Percentiles rank a stretch among this genome's conserved stretches.
These are phyloP conservation scores for Trichophyton equinum DNA, from an alignment of 2,329 filamentous ascomycete genomes.

Conservation along the genomic window DNA sequence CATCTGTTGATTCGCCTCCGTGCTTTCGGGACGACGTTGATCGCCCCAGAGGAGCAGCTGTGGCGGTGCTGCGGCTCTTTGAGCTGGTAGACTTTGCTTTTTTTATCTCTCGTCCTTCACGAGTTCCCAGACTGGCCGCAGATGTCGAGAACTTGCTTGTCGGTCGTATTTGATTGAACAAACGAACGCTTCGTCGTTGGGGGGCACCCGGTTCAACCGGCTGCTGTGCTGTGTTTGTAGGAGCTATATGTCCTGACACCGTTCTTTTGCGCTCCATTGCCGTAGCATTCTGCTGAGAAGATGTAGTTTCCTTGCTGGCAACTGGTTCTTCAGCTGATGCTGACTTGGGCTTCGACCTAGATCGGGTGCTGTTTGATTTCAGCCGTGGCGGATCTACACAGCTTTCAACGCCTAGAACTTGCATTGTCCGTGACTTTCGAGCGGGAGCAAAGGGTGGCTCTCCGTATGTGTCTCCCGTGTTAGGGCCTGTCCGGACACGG, in stretches of 20 bases:
- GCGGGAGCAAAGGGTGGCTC: constrained; percentile 34
- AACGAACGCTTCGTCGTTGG: constrained; percentile 58
- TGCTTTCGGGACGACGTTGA: constrained; percentile 83
- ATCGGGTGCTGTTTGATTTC: constrained; percentile 40
- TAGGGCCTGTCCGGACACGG: constrained; percentile 23
- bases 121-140: constrained; percentile 44
- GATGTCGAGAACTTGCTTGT: constrained; percentile 50
- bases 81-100: constrained; percentile 66
- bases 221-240: constrained; percentile 40
- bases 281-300: constrained; percentile 19
- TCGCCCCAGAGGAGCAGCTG: constrained; percentile 64
- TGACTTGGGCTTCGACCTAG: constrained; percentile 29
- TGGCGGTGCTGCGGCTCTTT: constrained; percentile 53
- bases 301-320: constrained; percentile 22
- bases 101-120: constrained; percentile 62
- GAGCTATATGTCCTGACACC: constrained; percentile 63
- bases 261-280: constrained; percentile 68
- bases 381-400: constrained; percentile 49
- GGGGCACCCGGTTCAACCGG: constrained; percentile 51
- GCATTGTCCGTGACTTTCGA: constrained; percentile 43
- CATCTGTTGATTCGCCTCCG: constrained; percentile 48
- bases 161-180: constrained; percentile 59
- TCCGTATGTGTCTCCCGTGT: constrained; percentile 23
- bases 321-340: constrained; percentile 28
- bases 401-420: constrained; percentile 40